Conservation (phyloP, 2,329 filamentous ascomycete genomes). For the Amauroascus niger region DNA sequence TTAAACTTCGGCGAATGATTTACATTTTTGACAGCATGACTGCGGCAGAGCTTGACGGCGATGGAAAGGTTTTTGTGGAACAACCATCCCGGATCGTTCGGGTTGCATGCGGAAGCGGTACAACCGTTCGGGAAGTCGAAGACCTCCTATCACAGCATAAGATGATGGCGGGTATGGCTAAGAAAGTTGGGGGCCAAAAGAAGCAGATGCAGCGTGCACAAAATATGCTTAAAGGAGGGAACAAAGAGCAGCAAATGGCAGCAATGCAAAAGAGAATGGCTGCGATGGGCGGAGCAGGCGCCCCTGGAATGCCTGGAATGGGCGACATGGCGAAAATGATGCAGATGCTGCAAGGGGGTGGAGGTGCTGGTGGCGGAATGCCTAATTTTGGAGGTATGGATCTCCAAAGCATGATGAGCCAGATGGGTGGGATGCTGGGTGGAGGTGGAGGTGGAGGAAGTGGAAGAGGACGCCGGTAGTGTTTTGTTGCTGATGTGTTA, state of each 20-base stretch:
- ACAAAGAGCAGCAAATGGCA: constrained; percentile 86
- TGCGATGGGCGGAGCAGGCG: constrained; percentile 71
- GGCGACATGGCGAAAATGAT: constrained; percentile 87
- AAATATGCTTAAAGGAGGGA: constrained; percentile 78
- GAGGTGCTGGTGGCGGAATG: constrained; percentile 56
- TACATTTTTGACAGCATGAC: constrained; percentile 99
- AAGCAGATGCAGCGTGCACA: constrained; percentile 95
- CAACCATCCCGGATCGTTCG: constrained; percentile 89
- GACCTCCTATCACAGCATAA: constrained; percentile 94
- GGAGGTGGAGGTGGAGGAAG: constrained; percentile 39
- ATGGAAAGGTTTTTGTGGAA: constrained; percentile 88
- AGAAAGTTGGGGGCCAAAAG: constrained; percentile 97
- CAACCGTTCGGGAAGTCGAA: constrained; percentile 84
- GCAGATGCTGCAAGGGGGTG: constrained; percentile 80
- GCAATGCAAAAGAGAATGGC: constrained; percentile 95
- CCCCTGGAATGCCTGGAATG: constrained; percentile 55
- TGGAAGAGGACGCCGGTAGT: constrained; percentile 21
- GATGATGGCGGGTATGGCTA: constrained; percentile 99
- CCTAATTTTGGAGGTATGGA: constrained; percentile 49
- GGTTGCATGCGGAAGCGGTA: constrained; percentile 81
- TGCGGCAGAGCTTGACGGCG: constrained; percentile 84
- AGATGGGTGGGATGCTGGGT: constrained; percentile 57
- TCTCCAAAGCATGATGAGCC: constrained; percentile 64
- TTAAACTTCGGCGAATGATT: constrained; percentile 95
- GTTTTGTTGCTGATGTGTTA: constrained; percentile 3